Evolutionary conservation across 1,139 yeast species (phyloP).

Genomic region (Kodamaea sp.): DNA sequence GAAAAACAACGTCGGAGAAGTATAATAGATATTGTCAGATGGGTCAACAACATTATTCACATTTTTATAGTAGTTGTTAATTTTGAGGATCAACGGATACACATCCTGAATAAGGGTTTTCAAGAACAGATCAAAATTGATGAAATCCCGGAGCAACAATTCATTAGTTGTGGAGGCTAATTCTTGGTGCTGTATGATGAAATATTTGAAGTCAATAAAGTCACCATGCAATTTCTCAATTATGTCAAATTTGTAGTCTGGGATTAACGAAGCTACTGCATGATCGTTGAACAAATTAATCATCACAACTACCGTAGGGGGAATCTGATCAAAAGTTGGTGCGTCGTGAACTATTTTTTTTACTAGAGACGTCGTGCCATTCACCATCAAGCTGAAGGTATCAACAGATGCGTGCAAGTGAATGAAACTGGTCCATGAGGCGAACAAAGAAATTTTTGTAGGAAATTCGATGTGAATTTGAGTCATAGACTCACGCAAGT

Average conservation of each 20-base stretch:
- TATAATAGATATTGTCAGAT: slow-evolving; percentile 19
- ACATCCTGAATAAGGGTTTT: slow-evolving; percentile 26
- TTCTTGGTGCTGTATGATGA: slow-evolving; percentile 16
- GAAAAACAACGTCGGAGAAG: slow-evolving; percentile 31
- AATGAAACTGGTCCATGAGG: slow-evolving; percentile 40
- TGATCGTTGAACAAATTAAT: slow-evolving; percentile 30
- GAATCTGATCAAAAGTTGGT: slow-evolving; percentile 20
- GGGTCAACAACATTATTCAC: slow-evolving; percentile 16
- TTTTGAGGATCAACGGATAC: slow-evolving; percentile 27
- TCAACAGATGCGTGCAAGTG: slow-evolving; percentile 36
- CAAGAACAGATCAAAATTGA: slow-evolving; percentile 34
- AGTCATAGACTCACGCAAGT: slow-evolving; percentile 34
- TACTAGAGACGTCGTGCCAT: slow-evolving; percentile 38
- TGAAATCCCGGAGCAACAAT: slow-evolving; percentile 13
- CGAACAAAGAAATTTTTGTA: slow-evolving; percentile 38
- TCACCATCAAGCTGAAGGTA: slow-evolving; percentile 33
- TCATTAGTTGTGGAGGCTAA: slow-evolving; percentile 12
- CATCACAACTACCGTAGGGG: slow-evolving; percentile 28
- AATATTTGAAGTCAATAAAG: slow-evolving; percentile 24
- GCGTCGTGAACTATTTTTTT: slow-evolving; percentile 29
- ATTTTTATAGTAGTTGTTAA: slow-evolving; percentile 27
- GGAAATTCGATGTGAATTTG: slow-evolving; percentile 37
- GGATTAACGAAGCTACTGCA: slow-evolving; percentile 27
- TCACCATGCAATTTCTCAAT: slow-evolving; percentile 28
- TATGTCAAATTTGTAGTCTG: slow-evolving; percentile 38